These are phyloP conservation scores for Cordyceps javanica DNA, from an alignment of 2,329 filamentous ascomycete species.

Conservation along the genomic window DNA sequence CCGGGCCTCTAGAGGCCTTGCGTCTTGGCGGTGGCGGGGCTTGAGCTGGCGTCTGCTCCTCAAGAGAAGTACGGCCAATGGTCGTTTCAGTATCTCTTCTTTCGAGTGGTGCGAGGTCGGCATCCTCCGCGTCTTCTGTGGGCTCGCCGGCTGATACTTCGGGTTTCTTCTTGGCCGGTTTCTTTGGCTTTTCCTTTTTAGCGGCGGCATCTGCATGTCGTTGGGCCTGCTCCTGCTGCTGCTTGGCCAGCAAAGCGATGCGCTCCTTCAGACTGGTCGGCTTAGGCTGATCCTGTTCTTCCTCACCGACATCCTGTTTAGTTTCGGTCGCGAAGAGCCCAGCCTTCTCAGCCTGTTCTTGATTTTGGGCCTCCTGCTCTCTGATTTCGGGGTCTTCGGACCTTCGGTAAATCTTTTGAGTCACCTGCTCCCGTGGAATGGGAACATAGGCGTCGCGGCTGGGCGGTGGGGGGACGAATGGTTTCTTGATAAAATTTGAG, in stretches of 20 bases:
- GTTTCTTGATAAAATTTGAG: conserved; percentile 84
- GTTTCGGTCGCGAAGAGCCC: conserved; percentile 44
- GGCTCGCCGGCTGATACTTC: conserved; percentile 37
- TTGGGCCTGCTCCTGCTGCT: conserved; percentile 84
- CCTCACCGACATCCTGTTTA: conserved; percentile 41
- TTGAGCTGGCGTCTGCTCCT: conserved; percentile 32
- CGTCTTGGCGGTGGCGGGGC: conserved; percentile 41
- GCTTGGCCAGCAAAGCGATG: conserved; percentile 87
- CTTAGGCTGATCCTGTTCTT: conserved; percentile 76
- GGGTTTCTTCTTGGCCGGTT: conserved; percentile 59
- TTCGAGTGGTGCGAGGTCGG: conserved; percentile 34
- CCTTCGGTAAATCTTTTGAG: conserved; percentile 71
- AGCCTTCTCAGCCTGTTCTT: conserved; percentile 62
- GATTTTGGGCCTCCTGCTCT: conserved; percentile 59
- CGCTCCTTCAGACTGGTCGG: conserved; percentile 90
- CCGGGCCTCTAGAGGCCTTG: conserved; percentile 43
- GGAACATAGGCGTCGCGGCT: conserved; percentile 89
- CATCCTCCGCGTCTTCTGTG: conserved; percentile 19
- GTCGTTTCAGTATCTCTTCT: conserved; percentile 43
- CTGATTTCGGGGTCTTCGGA: conserved; percentile 77
- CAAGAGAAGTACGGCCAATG: conserved; percentile 43
- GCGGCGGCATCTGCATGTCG: conserved; percentile 70
- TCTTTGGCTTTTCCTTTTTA: conserved; percentile 86
- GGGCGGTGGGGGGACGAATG: conserved; percentile 90
- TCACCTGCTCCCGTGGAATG: conserved; percentile 61